These are phyloP conservation scores for Cicer arietinum DNA, from an alignment of 306 rosid genomes.

Conservation along the genomic window DNA sequence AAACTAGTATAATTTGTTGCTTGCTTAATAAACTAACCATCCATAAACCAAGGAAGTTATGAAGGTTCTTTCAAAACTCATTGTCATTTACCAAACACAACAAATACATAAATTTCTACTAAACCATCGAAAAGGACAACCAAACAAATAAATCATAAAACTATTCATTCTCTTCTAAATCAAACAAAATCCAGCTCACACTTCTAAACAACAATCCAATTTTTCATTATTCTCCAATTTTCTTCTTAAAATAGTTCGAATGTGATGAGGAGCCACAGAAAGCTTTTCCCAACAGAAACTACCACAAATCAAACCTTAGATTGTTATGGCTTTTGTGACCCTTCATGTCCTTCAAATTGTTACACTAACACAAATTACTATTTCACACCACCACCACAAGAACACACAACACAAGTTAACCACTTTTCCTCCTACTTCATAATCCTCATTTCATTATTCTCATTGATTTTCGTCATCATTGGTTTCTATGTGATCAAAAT, in stretches of 20 bases:
- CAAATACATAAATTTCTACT: conserved; percentile 49
- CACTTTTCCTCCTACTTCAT: conserved; percentile 55
- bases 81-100: conserved; percentile 61
- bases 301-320: conserved; percentile 57
- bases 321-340: conserved; percentile 63
- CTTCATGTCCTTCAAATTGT: conserved; percentile 58
- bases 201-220: conserved; percentile 38
- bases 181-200: conserved; percentile 47
- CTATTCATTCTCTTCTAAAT: conserved; percentile 53
- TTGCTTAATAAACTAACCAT: conserved; percentile 38
- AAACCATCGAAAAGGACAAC: conserved; percentile 54
- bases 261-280: conserved; percentile 67
- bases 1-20: conserved; percentile 22
- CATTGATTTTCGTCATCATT: conserved; percentile 48
- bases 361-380: conserved; percentile 51
- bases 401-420: conserved; percentile 27
- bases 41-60: conserved; percentile 32
- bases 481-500: conserved; percentile 58
- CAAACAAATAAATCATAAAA: conserved; percentile 25
- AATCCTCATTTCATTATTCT: conserved; percentile 53
- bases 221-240: conserved; percentile 40
- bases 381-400: conserved; percentile 53
- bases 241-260: conserved; percentile 40
- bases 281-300: conserved; percentile 56
- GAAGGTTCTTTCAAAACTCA: conserved; percentile 51